Conservation (phyloP, 169 alveolate species). For the Eimeria falciformis region DNA sequence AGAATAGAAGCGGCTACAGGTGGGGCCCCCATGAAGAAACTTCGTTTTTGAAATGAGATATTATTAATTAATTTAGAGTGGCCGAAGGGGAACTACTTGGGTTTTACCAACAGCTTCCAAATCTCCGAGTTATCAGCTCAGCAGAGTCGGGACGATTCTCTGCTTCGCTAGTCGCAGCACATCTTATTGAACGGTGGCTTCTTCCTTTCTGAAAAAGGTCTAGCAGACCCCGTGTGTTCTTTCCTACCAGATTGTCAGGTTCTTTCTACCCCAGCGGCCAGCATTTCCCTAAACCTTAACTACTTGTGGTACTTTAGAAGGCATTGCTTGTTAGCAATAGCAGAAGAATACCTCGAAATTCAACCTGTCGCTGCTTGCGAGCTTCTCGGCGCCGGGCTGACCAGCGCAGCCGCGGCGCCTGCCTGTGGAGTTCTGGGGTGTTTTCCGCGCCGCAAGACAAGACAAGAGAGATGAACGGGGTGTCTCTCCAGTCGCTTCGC, state of each 20-base stretch:
- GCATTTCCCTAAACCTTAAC: background rate
- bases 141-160: too few species aligned
- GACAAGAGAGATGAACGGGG: background rate
- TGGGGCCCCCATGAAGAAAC: background rate
- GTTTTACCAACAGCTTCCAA: too few species aligned
- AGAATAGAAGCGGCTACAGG: background rate
- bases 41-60: background rate
- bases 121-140: too few species aligned
- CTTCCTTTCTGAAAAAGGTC: too few species aligned
- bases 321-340: background rate
- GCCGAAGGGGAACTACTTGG: too few species aligned
- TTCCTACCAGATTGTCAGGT: too few species aligned
- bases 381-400: background rate
- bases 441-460: background rate
- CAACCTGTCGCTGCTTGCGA: background rate
- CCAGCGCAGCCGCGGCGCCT: too few species aligned
- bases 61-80: too few species aligned
- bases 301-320: background rate
- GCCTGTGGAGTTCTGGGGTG: background rate
- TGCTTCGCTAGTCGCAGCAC: too few species aligned
- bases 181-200: too few species aligned
- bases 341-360: background rate
- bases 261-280: too few species aligned
- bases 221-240: too few species aligned
- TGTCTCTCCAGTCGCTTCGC: conserved; percentile 11